Evolutionary conservation across 2,329 filamentous ascomycete species (phyloP), one percentile per base, ranked within the genome.

Genomic region (Parascedosporium putredinis): DNA sequence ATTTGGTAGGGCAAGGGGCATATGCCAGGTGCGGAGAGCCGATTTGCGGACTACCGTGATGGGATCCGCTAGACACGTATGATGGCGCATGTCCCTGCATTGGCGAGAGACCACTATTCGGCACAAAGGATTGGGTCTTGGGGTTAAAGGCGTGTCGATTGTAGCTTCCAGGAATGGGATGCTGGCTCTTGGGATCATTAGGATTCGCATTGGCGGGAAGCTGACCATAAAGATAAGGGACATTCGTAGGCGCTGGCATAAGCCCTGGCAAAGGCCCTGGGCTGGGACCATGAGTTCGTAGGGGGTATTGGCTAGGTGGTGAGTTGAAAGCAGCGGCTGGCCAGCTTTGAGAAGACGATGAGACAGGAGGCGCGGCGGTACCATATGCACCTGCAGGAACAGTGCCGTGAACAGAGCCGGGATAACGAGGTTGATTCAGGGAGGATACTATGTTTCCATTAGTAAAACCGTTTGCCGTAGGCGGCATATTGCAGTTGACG

Each of bases 101-200:
- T 62, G 76, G 72, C 23, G 71, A 68, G 53, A 78, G 61, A 16
- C 67, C 64, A 44, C 45, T 48, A 24, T 54, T 71, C 2, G 91
- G 91, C 22, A 95, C 79, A 64, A 97, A 96, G 0, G 90, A 86
- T 60, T 95, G 87, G 14, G 87, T 96, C 68, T 95, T 90, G 1
- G 90, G 91, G 61, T 96, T 96, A 70, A 97, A 96, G 10, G 85
- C 81, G 58, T 88, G 87, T 51, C 89, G 78, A 60, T 86, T 88
- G 56, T 79, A 94, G 66, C 84, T 93, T 31, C 88, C 88, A 12
- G 88, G 87, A 51, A 94, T 81, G 5, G 88, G 86, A 62, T 95
- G 88, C 60, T 52, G 52, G 33, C 47, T 46, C 64, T 86, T 83
- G 7, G 82, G 79, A 58, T 86, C 86, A 53, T 85, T 75, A 23